Evolutionary conservation across 176 grass and related monocot genomes (phyloP), one percentile per base, ranked within the genome.

Genomic region (Bolboschoenus planiculmis): DNA sequence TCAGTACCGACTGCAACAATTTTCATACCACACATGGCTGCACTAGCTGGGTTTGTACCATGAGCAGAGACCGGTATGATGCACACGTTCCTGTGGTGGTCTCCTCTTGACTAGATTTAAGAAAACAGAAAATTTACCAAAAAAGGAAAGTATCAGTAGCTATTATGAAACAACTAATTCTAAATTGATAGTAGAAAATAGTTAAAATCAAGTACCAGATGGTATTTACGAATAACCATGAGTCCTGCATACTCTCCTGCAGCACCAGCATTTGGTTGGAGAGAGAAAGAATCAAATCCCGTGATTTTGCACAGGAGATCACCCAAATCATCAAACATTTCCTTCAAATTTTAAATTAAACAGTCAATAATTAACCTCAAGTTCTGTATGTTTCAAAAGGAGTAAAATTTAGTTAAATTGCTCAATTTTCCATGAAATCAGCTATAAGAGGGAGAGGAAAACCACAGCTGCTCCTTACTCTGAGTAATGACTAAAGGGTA

Each of bases 191-290:
- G 27, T 78, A 76, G 72, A 82, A 10, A 78, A 0, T 27, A 47
- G 13, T 40, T 44, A 61, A 84, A 14, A 72, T 78, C 54, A 23
- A 57, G 24, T 87, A 93, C 97, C 80, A 66, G 40, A 71, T 93
- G 93, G 89, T 95, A 99, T 60, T 92, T 91, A 88, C 97, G 91
- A 64, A 99, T 99, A 85, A 99, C 97, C 97, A 99, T 99, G 84
- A 99, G 76, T 77, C 97, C 97, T 15, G 97, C 97, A 87, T 99
- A 99, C 81, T 99, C 97, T 83, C 97, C 97, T 43, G 97, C 85
- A 85, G 97, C 97, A 85, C 97, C 97, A 83, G 97, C 93, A 90
- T 99, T 99, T 78, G 97, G 97, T 96, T 99, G 97, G 92, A 99
- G 85, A 64, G 96, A 99, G 89, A 99, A 99, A 57, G 96, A 99